phyloP scores from a whole-genome alignment of 768 basidiomycete species.

The Boletus subcaerulescens region DNA sequence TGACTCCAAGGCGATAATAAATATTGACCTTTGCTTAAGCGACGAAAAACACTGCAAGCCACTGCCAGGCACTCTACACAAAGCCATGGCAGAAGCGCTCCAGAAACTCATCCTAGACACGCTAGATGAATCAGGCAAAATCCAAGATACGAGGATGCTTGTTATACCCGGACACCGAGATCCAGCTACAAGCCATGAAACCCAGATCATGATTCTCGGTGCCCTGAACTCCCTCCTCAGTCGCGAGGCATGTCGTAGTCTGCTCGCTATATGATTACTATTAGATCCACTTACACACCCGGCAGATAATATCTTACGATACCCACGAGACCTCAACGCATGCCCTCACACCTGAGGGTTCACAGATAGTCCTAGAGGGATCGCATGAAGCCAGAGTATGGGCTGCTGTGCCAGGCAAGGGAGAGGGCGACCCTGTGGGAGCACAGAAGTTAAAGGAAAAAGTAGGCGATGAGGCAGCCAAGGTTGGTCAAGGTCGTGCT shows the following conservation, averaged over 20 bases:
- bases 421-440: conserved; percentile 63
- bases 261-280: conserved; percentile 1
- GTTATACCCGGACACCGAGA: conserved; percentile 59
- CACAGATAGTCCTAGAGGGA: conserved; percentile 71
- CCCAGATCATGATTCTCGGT: conserved; percentile 81
- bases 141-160: conserved; percentile 69
- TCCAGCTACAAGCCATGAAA: conserved; percentile 64
- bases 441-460: conserved; percentile 64
- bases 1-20: conserved; percentile 7
- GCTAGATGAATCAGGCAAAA: conserved; percentile 52
- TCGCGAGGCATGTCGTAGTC: conserved; percentile 61
- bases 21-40: no score
- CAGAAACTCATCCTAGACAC: conserved; percentile 79
- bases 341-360: conserved; percentile 78
- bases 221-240: conserved; percentile 88
- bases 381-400: conserved; percentile 97
- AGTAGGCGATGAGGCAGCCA: conserved; percentile 85
- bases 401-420: conserved; percentile 73
- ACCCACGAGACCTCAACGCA: conserved; percentile 74
- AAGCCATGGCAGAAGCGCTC: conserved; percentile 67
- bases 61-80: conserved; percentile 2
- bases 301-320: conserved; percentile 80
- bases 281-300: conserved; percentile 12
- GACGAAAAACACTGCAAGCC: neutral
- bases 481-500: conserved; percentile 91